Percentiles rank a stretch among this genome's conserved stretches.
Conservation (phyloP, 2,329 filamentous ascomycete genomes). For the Penicillium sp. region DNA sequence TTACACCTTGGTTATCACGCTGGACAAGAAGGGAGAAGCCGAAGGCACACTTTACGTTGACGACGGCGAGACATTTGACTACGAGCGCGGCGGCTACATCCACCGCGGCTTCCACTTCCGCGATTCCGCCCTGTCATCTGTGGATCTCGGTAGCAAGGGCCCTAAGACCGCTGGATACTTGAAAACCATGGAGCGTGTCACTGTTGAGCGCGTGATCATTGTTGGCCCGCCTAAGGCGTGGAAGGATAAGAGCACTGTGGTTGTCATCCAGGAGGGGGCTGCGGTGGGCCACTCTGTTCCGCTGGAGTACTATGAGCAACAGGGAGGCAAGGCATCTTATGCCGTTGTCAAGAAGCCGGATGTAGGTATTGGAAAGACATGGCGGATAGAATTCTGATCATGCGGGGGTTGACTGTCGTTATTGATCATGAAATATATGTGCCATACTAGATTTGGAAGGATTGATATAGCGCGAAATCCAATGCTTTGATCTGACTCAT, state of each 20-base stretch:
- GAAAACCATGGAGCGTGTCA: constrained; percentile 72
- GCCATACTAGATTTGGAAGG: constrained; percentile 2
- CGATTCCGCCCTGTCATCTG: constrained; percentile 61
- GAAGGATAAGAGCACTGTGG: constrained; percentile 61
- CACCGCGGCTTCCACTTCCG: constrained; percentile 73
- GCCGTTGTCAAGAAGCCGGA: constrained; percentile 63
- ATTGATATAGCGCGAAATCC: neutral
- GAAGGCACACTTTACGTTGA: constrained; percentile 84
- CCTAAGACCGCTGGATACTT: constrained; percentile 70
- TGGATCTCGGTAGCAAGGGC: constrained; percentile 61
- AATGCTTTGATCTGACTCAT: too few species aligned
- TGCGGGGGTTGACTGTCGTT: constrained; percentile 1
- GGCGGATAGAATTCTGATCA: constrained; percentile 58
- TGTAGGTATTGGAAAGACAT: constrained; percentile 60
- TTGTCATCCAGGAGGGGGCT: constrained; percentile 47
- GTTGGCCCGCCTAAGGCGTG: constrained; percentile 74
- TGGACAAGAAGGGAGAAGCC: constrained; percentile 67
- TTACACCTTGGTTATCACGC: constrained; percentile 80
- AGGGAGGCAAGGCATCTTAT: constrained; percentile 57
- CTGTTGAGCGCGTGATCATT: constrained; percentile 79
- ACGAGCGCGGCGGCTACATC: constrained; percentile 80
- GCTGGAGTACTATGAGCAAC: constrained; percentile 55
- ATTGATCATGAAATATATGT: constrained; percentile 10
- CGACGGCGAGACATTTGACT: constrained; percentile 90
- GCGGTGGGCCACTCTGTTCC: constrained; percentile 50